Evolutionary conservation across 192 early-diverging fungal species (phyloP).

Genomic region (Mortierella antarctica): DNA sequence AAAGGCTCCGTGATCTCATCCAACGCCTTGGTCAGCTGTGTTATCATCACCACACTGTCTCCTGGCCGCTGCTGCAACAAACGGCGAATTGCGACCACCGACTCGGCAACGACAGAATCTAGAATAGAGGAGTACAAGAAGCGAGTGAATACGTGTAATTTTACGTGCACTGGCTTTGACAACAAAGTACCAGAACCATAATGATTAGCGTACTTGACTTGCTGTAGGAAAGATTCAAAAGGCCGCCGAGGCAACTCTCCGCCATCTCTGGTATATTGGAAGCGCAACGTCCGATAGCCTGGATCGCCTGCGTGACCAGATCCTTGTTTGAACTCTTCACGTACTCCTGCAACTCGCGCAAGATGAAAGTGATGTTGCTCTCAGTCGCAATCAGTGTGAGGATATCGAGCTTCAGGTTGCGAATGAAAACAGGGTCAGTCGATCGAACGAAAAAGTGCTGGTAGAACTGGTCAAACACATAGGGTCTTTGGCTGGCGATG

Average conservation of each 20-base stretch:
- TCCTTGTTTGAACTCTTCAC: slow-evolving; percentile 72
- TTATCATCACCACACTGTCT: slow-evolving; percentile 61
- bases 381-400: slow-evolving; percentile 74
- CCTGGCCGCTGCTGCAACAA: slow-evolving; percentile 68
- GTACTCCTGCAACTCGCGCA: slow-evolving; percentile 81
- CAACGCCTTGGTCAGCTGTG: slow-evolving; percentile 68
- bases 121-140: background rate
- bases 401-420: slow-evolving; percentile 88
- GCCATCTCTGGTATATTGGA: slow-evolving; percentile 65
- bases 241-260: slow-evolving; percentile 62
- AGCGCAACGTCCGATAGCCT: slow-evolving; percentile 70
- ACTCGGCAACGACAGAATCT: slow-evolving; percentile 81
- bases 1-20: slow-evolving; percentile 72
- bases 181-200: background rate
- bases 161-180: background rate
- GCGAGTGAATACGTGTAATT: background rate
- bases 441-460: slow-evolving; percentile 86
- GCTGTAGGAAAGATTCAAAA: slow-evolving; percentile 68
- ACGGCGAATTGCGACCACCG: slow-evolving; percentile 78
- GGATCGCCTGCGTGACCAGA: slow-evolving; percentile 73
- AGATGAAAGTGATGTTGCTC: slow-evolving; percentile 73
- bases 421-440: slow-evolving; percentile 81
- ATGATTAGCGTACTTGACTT: slow-evolving; percentile 63
- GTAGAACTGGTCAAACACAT: slow-evolving; percentile 75
- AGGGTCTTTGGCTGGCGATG: slow-evolving; percentile 75